Conservation (phyloP, 805 yeast species). For the Yarrowia sp. region DNA sequence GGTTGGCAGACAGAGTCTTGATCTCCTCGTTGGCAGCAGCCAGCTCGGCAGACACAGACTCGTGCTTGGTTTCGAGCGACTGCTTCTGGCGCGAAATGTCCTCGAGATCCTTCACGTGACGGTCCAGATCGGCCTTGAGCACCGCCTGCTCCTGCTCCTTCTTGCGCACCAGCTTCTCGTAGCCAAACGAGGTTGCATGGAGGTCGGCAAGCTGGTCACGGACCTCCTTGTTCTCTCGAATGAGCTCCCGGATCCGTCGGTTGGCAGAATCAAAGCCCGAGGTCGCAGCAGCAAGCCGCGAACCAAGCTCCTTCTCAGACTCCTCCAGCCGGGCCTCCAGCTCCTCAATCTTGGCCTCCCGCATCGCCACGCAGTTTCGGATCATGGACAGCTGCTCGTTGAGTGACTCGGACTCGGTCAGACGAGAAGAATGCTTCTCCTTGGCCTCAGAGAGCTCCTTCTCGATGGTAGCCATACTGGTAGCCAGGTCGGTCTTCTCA, state of each 20-base stretch:
- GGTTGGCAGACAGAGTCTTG: slow-evolving; percentile 38
- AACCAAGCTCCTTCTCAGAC: slow-evolving; percentile 46
- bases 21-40: slow-evolving; percentile 47
- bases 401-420: slow-evolving; percentile 17
- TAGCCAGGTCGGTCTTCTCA: slow-evolving; percentile 48
- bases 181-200: slow-evolving; percentile 51
- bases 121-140: slow-evolving; percentile 40
- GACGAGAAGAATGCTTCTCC: slow-evolving; percentile 36
- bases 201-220: slow-evolving; percentile 52
- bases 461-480: slow-evolving; percentile 50
- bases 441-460: slow-evolving; percentile 44
- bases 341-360: slow-evolving; percentile 46
- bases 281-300: slow-evolving; percentile 40
- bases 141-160: slow-evolving; percentile 46
- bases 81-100: slow-evolving; percentile 40
- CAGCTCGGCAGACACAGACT: slow-evolving; percentile 43
- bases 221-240: slow-evolving; percentile 57
- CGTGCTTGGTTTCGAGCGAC: slow-evolving; percentile 39
- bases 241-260: slow-evolving; percentile 51
- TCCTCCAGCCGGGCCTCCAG: slow-evolving; percentile 48
- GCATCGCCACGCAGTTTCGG: slow-evolving; percentile 45
- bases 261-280: slow-evolving; percentile 49
- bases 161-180: slow-evolving; percentile 50
- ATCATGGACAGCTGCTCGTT: slow-evolving; percentile 41
- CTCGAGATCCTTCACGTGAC: slow-evolving; percentile 35